These are phyloP conservation scores for Pneumocystis oryctolagi DNA, from an alignment of 1,139 yeast species.

Conservation along the genomic window DNA sequence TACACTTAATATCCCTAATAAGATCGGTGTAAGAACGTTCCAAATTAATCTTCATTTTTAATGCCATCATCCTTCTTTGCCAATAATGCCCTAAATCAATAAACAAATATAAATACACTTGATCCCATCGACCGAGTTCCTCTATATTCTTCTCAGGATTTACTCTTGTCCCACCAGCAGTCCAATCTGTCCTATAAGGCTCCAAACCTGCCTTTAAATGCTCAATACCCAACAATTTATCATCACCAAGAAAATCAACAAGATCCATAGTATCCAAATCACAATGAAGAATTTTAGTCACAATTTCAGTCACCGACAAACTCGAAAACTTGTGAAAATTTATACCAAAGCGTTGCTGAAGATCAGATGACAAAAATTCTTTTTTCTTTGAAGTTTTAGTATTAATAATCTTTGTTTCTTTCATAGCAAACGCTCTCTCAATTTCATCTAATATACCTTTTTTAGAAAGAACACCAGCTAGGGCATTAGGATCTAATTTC, in stretches of 20 bases:
- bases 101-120: conserved; percentile 61
- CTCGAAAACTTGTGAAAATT: conserved; percentile 68
- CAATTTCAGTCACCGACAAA: conserved; percentile 46
- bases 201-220: conserved; percentile 29
- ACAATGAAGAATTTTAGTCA: conserved; percentile 53
- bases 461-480: conserved; percentile 42
- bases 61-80: conserved; percentile 71
- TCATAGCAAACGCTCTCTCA: conserved; percentile 60
- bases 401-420: conserved; percentile 31
- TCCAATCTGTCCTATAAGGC: conserved; percentile 53
- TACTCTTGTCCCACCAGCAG: conserved; percentile 22
- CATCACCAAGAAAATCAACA: conserved; percentile 66
- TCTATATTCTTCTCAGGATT: conserved; percentile 43
- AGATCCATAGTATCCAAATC: conserved; percentile 55
- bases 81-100: conserved; percentile 70
- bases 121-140: conserved; percentile 66
- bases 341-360: conserved; percentile 85
- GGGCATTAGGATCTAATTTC: conserved; percentile 27
- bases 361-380: conserved; percentile 58
- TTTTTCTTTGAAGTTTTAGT: conserved; percentile 33
- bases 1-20: conserved; percentile 40
- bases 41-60: conserved; percentile 51
- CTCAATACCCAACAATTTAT: conserved; percentile 20
- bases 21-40: conserved; percentile 63
- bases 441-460: conserved; percentile 68